Evolutionary conservation across 805 yeast genomes (phyloP).

Genomic region (Pichia manshurica): DNA sequence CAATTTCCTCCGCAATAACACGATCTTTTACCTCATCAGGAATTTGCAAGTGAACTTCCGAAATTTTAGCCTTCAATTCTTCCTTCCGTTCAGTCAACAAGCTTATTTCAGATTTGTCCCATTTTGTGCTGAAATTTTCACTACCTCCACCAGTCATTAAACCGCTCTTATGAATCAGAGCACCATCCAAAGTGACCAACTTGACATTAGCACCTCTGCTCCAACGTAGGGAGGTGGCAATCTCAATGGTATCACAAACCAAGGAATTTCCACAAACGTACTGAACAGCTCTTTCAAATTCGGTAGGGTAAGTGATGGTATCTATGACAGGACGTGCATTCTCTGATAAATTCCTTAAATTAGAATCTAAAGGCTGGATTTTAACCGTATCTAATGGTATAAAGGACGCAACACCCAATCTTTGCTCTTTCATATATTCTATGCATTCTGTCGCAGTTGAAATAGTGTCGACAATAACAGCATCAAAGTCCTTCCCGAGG

Average conservation of each 20-base stretch:
- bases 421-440: constrained; percentile 72
- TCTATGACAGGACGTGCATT: constrained; percentile 68
- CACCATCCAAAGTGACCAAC: constrained; percentile 77
- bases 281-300: constrained; percentile 69
- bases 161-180: constrained; percentile 78
- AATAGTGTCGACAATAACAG: constrained; percentile 76
- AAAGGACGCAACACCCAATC: constrained; percentile 80
- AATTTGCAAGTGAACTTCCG: constrained; percentile 38
- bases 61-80: constrained; percentile 41
- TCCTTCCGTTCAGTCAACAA: constrained; percentile 46
- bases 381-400: constrained; percentile 80
- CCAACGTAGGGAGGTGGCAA: constrained; percentile 76
- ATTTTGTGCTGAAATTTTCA: constrained; percentile 44
- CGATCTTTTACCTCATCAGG: constrained; percentile 55
- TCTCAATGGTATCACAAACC: constrained; percentile 62
- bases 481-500: constrained; percentile 73
- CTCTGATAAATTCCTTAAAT: constrained; percentile 47
- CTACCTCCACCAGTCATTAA: constrained; percentile 87
- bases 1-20: constrained; percentile 49
- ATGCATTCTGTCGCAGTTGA: constrained; percentile 72
- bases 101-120: constrained; percentile 70
- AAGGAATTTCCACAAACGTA: constrained; percentile 76
- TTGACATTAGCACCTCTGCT: constrained; percentile 50
- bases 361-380: constrained; percentile 46
- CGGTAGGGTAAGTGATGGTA: constrained; percentile 61